phyloP scores from a whole-genome alignment of 495 filamentous ascomycete species.

The Aspergillus kassunensis region DNA sequence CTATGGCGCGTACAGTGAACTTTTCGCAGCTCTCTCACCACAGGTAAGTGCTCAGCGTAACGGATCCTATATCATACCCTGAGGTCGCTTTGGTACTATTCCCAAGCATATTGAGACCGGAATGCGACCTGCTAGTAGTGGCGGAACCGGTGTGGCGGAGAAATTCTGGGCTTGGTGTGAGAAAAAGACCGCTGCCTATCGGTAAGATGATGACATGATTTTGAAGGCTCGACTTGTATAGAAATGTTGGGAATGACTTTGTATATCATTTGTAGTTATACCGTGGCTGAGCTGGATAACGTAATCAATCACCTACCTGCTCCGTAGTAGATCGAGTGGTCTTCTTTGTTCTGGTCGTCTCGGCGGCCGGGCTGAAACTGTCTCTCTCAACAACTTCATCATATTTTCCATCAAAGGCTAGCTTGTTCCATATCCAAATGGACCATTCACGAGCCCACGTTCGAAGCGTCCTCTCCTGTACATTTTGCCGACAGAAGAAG shows the following conservation, averaged over 20 bases:
- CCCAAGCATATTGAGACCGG: background rate
- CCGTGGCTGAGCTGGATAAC: background rate
- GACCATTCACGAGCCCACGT: background rate
- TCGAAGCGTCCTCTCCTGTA: constrained; percentile 7
- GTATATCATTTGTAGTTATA: background rate
- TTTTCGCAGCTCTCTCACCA: constrained; percentile 5
- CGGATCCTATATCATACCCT: constrained; percentile 1
- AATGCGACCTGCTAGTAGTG: background rate
- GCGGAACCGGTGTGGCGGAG: constrained; percentile 3
- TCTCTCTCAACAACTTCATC: background rate
- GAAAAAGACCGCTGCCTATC: background rate
- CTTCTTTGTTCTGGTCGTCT: background rate
- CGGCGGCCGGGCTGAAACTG: background rate
- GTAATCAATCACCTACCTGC: no score
- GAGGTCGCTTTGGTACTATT: constrained; percentile 2
- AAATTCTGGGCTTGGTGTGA: constrained; percentile 8
- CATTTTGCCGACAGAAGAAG: constrained; percentile 11
- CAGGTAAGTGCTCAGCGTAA: background rate
- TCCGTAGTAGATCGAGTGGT: no score
- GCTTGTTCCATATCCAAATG: background rate
- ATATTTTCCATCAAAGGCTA: background rate
- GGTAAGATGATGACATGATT: background rate
- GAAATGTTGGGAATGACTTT: background rate
- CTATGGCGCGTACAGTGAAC: constrained; percentile 9
- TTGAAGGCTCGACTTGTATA: background rate